A percentile compares a stretch with the other conserved stretches of the same genome.
Conservation (phyloP, 441 rosid genomes). For the Geranium incanum region DNA sequence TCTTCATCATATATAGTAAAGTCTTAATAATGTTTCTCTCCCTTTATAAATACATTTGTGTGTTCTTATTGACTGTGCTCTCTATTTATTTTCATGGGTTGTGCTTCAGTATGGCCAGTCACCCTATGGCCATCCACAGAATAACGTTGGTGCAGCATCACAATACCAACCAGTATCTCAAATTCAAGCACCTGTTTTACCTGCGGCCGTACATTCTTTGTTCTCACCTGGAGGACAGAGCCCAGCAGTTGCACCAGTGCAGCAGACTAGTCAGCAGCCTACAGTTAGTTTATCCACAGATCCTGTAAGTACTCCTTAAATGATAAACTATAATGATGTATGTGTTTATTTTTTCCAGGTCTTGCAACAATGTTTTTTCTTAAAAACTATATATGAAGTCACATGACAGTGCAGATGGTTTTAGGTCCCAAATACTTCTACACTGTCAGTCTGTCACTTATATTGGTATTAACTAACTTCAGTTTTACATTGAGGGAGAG, state of each 20-base stretch:
- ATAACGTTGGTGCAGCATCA: conserved; percentile 33
- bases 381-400: neutral
- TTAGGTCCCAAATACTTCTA: neutral
- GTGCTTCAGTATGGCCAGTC: conserved; percentile 49
- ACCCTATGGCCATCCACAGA: conserved; percentile 60
- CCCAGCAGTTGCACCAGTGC: conserved; percentile 39
- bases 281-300: conserved; percentile 40
- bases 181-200: conserved; percentile 39
- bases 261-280: conserved; percentile 49
- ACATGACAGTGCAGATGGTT: neutral
- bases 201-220: conserved; percentile 57
- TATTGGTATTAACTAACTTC: neutral
- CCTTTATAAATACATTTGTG: neutral
- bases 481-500: neutral
- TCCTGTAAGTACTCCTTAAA: conserved; percentile 36
- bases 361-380: neutral
- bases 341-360: conserved; percentile 9
- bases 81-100: conserved; percentile 22
- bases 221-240: conserved; percentile 46
- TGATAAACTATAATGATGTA: neutral
- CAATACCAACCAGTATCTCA: conserved; percentile 55
- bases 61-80: conserved; percentile 13
- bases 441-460: neutral
- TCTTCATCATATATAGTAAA: conserved; percentile 54
- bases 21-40: conserved; percentile 13